phyloP scores from a whole-genome alignment of 2,329 filamentous ascomycete species.

The Aureobasidium namibiae region DNA sequence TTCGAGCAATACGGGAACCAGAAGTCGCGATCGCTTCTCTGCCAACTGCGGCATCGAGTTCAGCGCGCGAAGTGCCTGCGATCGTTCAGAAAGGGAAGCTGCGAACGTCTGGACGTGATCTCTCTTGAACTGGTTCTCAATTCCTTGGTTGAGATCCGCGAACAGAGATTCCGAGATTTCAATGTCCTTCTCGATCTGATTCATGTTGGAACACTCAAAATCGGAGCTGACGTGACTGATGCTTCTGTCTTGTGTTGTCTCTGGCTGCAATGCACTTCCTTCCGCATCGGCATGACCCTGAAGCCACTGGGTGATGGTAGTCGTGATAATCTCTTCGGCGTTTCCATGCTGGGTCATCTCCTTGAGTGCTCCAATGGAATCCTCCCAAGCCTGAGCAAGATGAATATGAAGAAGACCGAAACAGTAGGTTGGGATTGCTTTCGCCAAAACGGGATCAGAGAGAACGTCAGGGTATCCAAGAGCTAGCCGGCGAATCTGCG shows the following conservation, averaged over 20 bases:
- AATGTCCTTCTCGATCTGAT: slow-evolving; percentile 36
- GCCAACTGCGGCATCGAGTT: slow-evolving; percentile 65
- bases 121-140: slow-evolving; percentile 57
- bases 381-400: slow-evolving; percentile 80
- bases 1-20: slow-evolving; percentile 78
- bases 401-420: slow-evolving; percentile 86
- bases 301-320: slow-evolving; percentile 73
- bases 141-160: slow-evolving; percentile 44
- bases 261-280: slow-evolving; percentile 23
- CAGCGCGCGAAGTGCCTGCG: slow-evolving; percentile 73
- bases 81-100: slow-evolving; percentile 52
- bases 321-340: slow-evolving; percentile 65
- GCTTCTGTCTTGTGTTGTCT: slow-evolving; percentile 4
- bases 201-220: slow-evolving; percentile 77
- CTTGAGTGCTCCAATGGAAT: slow-evolving; percentile 67
- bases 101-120: slow-evolving; percentile 50
- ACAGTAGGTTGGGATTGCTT: slow-evolving; percentile 70
- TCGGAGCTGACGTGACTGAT: slow-evolving; percentile 47
- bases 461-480: slow-evolving; percentile 53
- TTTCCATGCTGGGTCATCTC: slow-evolving; percentile 60
- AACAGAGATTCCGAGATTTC: slow-evolving; percentile 7
- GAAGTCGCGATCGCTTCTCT: slow-evolving; percentile 73
- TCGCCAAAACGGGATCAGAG: slow-evolving; percentile 56
- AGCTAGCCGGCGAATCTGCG: slow-evolving; percentile 75
- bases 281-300: slow-evolving; percentile 31